These are phyloP conservation scores for Priceomyces fermenticarens DNA, from an alignment of 805 yeast species.

Conservation along the genomic window DNA sequence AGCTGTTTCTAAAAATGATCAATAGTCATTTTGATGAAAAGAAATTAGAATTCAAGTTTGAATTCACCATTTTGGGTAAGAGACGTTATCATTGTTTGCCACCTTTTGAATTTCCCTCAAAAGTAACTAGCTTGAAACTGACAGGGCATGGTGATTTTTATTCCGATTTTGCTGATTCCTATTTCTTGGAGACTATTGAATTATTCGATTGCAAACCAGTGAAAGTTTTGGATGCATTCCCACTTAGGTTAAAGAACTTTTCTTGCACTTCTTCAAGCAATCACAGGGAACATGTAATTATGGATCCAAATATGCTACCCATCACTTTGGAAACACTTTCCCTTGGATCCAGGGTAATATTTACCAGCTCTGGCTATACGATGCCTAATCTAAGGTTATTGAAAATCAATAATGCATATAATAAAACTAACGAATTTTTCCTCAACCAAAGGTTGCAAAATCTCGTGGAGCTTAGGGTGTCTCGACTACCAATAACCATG, in stretches of 20 bases:
- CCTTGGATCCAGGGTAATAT: conserved; percentile 1
- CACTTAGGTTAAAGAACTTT: conserved; percentile 1
- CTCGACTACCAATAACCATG: conserved; percentile 1
- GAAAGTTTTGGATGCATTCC: conserved; percentile 1
- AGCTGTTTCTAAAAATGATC: conserved; percentile 1
- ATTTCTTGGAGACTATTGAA: conserved; percentile 1
- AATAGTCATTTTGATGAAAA: not conserved
- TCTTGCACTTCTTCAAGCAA: not conserved
- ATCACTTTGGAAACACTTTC: not conserved
- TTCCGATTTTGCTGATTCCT: not conserved
- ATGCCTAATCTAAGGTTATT: conserved; percentile 1
- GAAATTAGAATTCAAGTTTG: not conserved
- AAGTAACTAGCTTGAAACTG: not conserved
- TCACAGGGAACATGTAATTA: not conserved
- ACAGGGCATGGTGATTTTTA: not conserved
- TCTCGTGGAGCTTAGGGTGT: conserved; percentile 1
- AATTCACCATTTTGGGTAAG: not conserved
- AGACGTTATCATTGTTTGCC: not conserved
- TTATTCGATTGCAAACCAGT: conserved; percentile 2
- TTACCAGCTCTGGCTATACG: conserved; percentile 2
- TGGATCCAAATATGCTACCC: conserved; percentile 2
- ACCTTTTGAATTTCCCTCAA: not conserved
- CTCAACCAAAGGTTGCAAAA: not conserved
- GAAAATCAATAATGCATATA: conserved; percentile 1
- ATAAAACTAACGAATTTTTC: conserved; percentile 1